Evolutionary conservation across 2,329 filamentous ascomycete genomes (phyloP).

Genomic region (Fusarium ramigenum): DNA sequence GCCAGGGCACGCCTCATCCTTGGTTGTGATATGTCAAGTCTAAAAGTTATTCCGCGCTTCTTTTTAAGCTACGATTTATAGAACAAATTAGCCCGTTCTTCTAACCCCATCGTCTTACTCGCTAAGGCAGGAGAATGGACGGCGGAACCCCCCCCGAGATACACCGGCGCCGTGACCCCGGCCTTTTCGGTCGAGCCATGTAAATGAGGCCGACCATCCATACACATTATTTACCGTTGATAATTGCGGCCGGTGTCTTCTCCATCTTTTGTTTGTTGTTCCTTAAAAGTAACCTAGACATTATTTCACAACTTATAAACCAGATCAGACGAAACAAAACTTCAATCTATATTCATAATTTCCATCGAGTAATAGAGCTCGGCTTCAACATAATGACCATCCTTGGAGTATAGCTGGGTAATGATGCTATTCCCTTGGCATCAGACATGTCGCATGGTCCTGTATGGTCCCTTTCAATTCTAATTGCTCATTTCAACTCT

Average conservation of each 20-base stretch:
- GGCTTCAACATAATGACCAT: not conserved
- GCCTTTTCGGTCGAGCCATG: constrained; percentile 21
- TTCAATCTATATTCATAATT: not conserved
- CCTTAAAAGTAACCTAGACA: constrained; percentile 3
- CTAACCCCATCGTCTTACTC: constrained; percentile 13
- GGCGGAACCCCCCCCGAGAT: constrained; percentile 25
- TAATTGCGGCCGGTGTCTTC: constrained; percentile 1
- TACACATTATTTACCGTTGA: not conserved
- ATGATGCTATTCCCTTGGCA: not conserved
- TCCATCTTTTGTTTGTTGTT: constrained; percentile 32
- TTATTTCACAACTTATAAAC: constrained; percentile 28
- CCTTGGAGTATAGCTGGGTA: not conserved
- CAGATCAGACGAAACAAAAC: not conserved
- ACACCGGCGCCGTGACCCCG: constrained; percentile 19
- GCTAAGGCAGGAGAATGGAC: constrained; percentile 14
- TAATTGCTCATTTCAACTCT: not conserved
- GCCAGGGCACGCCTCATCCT: not conserved
- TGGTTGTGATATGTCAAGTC: constrained; percentile 7
- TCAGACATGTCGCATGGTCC: not conserved
- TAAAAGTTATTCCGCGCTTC: constrained; percentile 15
- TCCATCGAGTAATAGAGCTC: not conserved
- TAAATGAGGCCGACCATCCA: constrained; percentile 32
- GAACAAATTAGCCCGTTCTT: constrained; percentile 27
- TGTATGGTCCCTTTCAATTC: not conserved
- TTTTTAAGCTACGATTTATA: constrained; percentile 18